phyloP scores from a whole-genome alignment of 2,329 filamentous ascomycete genomes.

The Claviceps spartinae region DNA sequence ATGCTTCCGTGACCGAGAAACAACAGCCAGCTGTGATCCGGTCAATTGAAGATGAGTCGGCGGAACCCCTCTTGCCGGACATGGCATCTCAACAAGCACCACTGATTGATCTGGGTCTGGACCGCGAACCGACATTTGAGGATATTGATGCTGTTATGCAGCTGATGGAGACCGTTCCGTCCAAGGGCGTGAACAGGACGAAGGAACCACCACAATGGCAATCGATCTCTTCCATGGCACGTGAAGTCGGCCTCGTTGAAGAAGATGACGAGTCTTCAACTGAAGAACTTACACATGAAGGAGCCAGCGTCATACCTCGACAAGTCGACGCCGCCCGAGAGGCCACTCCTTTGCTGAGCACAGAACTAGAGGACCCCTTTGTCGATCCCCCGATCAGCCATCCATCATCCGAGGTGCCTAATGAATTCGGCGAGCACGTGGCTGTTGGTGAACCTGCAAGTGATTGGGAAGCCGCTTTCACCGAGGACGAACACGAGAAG shows the following conservation, averaged over 20 bases:
- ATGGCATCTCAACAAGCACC: not conserved
- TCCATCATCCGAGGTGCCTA: slow-evolving; percentile 37
- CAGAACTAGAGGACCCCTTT: slow-evolving; percentile 50
- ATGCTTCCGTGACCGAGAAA: slow-evolving; percentile 12
- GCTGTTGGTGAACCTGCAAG: slow-evolving; percentile 50
- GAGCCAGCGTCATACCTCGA: slow-evolving; percentile 54
- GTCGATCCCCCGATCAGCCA: slow-evolving; percentile 36
- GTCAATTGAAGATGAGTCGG: slow-evolving; percentile 16
- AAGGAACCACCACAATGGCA: slow-evolving; percentile 32
- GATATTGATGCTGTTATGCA: slow-evolving; percentile 92
- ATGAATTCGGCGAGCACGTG: slow-evolving; percentile 26
- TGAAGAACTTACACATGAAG: slow-evolving; percentile 49
- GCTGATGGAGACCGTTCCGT: slow-evolving; percentile 60
- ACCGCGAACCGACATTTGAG: slow-evolving; percentile 47
- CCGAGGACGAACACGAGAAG: slow-evolving; percentile 71
- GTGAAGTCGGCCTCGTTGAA: slow-evolving; percentile 35
- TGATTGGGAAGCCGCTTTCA: slow-evolving; percentile 84
- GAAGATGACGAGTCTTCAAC: slow-evolving; percentile 32
- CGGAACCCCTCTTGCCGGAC: not conserved
- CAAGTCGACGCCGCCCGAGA: slow-evolving; percentile 35
- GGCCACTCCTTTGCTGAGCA: slow-evolving; percentile 31
- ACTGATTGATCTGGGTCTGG: slow-evolving; percentile 5
- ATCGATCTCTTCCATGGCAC: slow-evolving; percentile 11
- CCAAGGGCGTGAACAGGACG: slow-evolving; percentile 57
- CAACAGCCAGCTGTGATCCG: slow-evolving; percentile 16